Evolutionary conservation across 78 protist genomes (phyloP), one percentile per base, ranked within the genome.

Genomic region (Dictyostelium brefeldianum): DNA sequence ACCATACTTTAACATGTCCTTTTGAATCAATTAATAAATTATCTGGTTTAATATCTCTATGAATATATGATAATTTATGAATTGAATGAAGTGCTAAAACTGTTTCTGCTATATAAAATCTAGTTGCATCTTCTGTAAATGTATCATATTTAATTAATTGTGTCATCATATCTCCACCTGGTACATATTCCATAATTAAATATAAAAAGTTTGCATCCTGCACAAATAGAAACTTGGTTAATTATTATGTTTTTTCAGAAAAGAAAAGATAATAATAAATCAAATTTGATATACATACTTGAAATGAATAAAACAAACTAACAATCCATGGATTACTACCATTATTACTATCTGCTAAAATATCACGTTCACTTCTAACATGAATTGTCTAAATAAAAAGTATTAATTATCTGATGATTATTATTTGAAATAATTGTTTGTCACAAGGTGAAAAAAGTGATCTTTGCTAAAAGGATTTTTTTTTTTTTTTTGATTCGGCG

Each of bases 151-250:
- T 84, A 50, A 96, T 94, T 22, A 98, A 75, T 56, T 93, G 96
- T 31, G 98, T 83, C 97, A 94, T 96, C 96, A 97, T 81, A 75
- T 97, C 98, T 4, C 98, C 97, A n/a, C 98, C 98, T 29, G 96
- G 97, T 3, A 95, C 87, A 67, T 74, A 95, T 51, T 95, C 98
- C 96, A 94, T 96, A 89, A 96, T 79, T 69, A 96, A 90, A 62
- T 96, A 96, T 51, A 96, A 83, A 67, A 57, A 92, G 27, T 71
- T 36, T n/a, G 95, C 75, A 81, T 96, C 98, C 95, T 94, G 22
- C 10, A 4, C 15, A 41, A 9, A 36, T 36, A 73, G 7, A 20
- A 43, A 7, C 7, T n/a, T 9, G 0, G 22, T 59, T 46, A 46
- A 71, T 20, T 71, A 71, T 46, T 71, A 43, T 59, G 20, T n/a